phyloP scores from a whole-genome alignment of 2,329 filamentous ascomycete genomes.

The Fusarium veterinarium region DNA sequence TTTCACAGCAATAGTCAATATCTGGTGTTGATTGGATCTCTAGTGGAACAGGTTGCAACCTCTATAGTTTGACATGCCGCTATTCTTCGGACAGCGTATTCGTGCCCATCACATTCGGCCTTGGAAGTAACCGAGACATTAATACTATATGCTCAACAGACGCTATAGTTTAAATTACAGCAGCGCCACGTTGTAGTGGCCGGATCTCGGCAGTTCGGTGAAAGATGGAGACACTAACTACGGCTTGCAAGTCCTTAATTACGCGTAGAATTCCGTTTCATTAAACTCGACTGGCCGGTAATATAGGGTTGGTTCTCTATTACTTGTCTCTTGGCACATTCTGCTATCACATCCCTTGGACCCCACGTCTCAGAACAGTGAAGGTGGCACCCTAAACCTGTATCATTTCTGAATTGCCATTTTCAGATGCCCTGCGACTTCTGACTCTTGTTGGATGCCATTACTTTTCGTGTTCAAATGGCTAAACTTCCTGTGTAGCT shows the following conservation, averaged over 20 bases:
- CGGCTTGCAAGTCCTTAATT: rapidly evolving
- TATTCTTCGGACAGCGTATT: background rate
- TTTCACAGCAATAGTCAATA: too few relatives aligned
- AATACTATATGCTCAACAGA: background rate
- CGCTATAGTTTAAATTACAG: background rate
- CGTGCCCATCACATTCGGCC: background rate
- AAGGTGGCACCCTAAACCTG: background rate
- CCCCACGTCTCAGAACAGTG: background rate
- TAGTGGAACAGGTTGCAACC: background rate
- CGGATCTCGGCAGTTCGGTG: background rate
- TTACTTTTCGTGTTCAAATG: too few relatives aligned
- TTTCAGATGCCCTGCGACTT: too few relatives aligned
- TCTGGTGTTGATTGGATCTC: background rate
- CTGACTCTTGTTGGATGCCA: background rate
- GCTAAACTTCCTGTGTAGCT: too few relatives aligned
- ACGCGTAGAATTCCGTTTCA: too few relatives aligned
- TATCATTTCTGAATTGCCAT: background rate
- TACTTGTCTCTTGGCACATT: too few relatives aligned
- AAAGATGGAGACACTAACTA: background rate
- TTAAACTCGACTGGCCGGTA: rapidly evolving
- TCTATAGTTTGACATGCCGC: background rate
- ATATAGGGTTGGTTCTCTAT: too few relatives aligned
- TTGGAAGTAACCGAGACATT: background rate
- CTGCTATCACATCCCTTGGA: background rate
- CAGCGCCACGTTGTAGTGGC: background rate